These are phyloP conservation scores for Colletotrichum nymphaeae DNA, from an alignment of 2,329 filamentous ascomycete genomes.

Conservation along the genomic window DNA sequence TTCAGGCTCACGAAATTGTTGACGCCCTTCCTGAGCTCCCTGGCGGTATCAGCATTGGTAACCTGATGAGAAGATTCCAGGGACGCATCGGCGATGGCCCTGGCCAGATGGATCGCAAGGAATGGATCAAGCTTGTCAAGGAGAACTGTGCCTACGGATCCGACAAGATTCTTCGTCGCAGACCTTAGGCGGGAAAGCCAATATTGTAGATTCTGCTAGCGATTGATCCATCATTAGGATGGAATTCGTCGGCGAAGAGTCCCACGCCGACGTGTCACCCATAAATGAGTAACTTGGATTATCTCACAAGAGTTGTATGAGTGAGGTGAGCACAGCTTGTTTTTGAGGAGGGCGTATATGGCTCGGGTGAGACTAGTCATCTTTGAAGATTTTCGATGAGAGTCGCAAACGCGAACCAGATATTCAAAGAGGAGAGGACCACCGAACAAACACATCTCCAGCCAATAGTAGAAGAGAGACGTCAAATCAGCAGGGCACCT, in stretches of 20 bases:
- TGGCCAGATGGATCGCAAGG: slow-evolving; percentile 61
- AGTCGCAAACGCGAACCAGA: too few relatives aligned
- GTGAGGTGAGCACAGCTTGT: too few relatives aligned
- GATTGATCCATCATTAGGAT: neutral
- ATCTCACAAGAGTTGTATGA: neutral
- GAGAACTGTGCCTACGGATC: slow-evolving; percentile 63
- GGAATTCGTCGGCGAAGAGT: neutral
- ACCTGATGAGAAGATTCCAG: slow-evolving; percentile 65
- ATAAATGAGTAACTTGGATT: neutral
- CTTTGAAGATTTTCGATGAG: too few relatives aligned
- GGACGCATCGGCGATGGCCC: slow-evolving; percentile 63
- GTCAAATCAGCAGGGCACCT: too few relatives aligned
- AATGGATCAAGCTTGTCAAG: slow-evolving; percentile 71
- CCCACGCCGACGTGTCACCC: neutral
- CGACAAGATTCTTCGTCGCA: slow-evolving; percentile 64
- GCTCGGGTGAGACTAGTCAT: too few relatives aligned
- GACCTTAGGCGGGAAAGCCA: slow-evolving; percentile 42
- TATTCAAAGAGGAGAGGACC: too few relatives aligned
- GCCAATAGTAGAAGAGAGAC: too few relatives aligned
- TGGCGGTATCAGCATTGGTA: slow-evolving; percentile 65
- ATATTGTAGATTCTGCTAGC: neutral
- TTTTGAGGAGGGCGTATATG: too few relatives aligned
- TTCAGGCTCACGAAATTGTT: slow-evolving; percentile 65
- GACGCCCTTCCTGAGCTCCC: slow-evolving; percentile 61
- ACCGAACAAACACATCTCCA: too few relatives aligned